Evolutionary conservation across 2,329 filamentous ascomycete species (phyloP), one percentile per base, ranked within the genome.

Genomic region (Thermochaetoides dissita): DNA sequence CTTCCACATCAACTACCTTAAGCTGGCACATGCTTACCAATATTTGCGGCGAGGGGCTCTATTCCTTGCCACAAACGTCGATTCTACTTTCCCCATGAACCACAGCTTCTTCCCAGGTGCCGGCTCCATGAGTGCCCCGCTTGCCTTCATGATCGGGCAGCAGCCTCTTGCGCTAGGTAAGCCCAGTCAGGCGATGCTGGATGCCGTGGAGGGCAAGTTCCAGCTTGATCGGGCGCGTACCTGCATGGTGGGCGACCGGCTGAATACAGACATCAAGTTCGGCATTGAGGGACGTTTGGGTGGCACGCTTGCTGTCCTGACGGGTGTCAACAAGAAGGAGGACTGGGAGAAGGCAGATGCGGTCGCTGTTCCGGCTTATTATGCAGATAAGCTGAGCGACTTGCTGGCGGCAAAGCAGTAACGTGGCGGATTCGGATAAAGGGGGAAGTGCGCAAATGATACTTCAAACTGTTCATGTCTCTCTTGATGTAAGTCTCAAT

Each of bases 141-240:
- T 98, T 46, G 69, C 81, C 41, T 81, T 82, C 59, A 85, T 85
- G 69, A 68, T 74, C 4, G 69, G 69, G 11, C 64, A 75, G 58
- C 70, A 82, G 54, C 89, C 91, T 1, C 63, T 86, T 30, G 79
- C 84, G 3, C 66, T 96, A 34, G 91, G 91, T 1, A 98, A 98
- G 66, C 91, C 91, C 3, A 94, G 86, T 59, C 87, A 94, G 66
- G 89, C 89, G 4, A 98, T 98, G 91, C 94, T 98, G 89, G 89
- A 96, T 60, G 87, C 91, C 3, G 83, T 98, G 44, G 89, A 96
- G 67, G 89, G 89, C 45, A 94, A 94, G 63, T 95, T 96, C 61
- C 72, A 83, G 51, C 81, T 98, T 41, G 80, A 96, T 59, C 75
- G 88, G 33, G 75, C 71, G 46, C 78, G 78, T 52, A 84, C 91